These are phyloP conservation scores for Cladophialophora carrionii DNA, from an alignment of 2,329 filamentous ascomycete genomes.

Conservation along the genomic window DNA sequence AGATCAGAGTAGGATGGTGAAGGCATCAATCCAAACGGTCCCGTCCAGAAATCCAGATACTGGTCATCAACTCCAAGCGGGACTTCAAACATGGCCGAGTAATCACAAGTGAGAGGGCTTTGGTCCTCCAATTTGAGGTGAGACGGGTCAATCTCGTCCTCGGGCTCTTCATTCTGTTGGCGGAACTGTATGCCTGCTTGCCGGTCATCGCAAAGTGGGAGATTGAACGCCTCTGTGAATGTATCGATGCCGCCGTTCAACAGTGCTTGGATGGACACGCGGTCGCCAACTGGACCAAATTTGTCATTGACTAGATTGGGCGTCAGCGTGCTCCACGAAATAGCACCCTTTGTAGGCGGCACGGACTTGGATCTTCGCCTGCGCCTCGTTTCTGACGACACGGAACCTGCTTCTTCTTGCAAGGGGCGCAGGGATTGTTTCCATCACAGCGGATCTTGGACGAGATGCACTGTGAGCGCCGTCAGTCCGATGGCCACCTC, in stretches of 20 bases:
- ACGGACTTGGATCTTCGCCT: constrained; percentile 33
- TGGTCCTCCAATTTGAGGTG: constrained; percentile 4
- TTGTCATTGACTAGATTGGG: constrained; percentile 7
- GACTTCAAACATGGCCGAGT: constrained; percentile 29
- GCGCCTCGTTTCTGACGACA: constrained; percentile 42
- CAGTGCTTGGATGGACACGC: constrained; percentile 53
- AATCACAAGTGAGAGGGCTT: constrained; percentile 23
- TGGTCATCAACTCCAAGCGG: constrained; percentile 25
- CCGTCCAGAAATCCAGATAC: constrained; percentile 34
- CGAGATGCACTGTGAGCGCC: constrained; percentile 46
- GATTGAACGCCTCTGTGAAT: constrained; percentile 51
- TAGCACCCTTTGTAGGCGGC: constrained; percentile 24
- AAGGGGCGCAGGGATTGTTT: constrained; percentile 49
- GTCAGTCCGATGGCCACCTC: not conserved
- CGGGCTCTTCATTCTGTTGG: constrained; percentile 39
- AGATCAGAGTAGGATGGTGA: constrained; percentile 30
- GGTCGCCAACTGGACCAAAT: constrained; percentile 40
- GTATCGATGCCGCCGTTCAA: constrained; percentile 52
- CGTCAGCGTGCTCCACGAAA: constrained; percentile 1
- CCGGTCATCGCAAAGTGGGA: constrained; percentile 48
- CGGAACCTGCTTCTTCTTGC: constrained; percentile 48
- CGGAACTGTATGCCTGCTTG: constrained; percentile 45
- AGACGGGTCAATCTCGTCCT: constrained; percentile 21
- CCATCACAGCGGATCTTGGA: constrained; percentile 56
- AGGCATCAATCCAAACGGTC: constrained; percentile 28